Evolutionary conservation across 768 basidiomycete species (phyloP), one percentile per base, ranked within the genome.

Genomic region (Aureoboletus auriporus): DNA sequence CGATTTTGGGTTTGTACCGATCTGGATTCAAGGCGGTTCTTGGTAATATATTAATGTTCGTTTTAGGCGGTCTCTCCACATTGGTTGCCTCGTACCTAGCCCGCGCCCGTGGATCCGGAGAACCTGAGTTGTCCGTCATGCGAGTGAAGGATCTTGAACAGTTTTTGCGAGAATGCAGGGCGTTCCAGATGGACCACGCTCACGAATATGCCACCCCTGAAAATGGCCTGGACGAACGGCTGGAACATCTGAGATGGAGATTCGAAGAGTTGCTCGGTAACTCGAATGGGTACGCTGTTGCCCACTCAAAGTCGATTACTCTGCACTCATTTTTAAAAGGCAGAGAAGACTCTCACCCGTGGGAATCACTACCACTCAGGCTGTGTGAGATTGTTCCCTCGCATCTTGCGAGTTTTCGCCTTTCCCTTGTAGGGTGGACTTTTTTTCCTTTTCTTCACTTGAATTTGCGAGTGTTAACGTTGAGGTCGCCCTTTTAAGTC

Each of bases 61-160:
- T 17, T 44, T 6, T 14, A 80, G 83, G 87, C 29, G 86, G 80
- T n/a, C 48, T 84, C 10, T 65, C 85, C 4, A 89, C 86, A 0
- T 17, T 88, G 16, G 75, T 83, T 12, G 85, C 86, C 14, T 83
- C 85, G 2, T 89, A 84, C 63, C 72, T 89, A 23, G 87, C 86
- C 4, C 79, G 82, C 11, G 74, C 77, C 23, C 78, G 85, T 26
- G 84, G 85, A 10, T 80, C 84, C 0, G 77, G 78, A 33, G 86
- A 89, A 55, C 87, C 87, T 2, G 83, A 88, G 51, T 44, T 75
- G n/a, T 84, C 83, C 0, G 70, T 73, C 28, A 61, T 69, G 4
- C 76, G 79, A 10, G 71, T 71, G 5, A 80, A 82, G 52, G 82
- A 83, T 49, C 71, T 89, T 2, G 81, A 86, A 20, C 75, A 80